A percentile compares a stretch with the other conserved stretches of the same genome.
Evolutionary conservation across 2,329 filamentous ascomycete genomes (phyloP).

Genomic region (Cryphonectria japonica): DNA sequence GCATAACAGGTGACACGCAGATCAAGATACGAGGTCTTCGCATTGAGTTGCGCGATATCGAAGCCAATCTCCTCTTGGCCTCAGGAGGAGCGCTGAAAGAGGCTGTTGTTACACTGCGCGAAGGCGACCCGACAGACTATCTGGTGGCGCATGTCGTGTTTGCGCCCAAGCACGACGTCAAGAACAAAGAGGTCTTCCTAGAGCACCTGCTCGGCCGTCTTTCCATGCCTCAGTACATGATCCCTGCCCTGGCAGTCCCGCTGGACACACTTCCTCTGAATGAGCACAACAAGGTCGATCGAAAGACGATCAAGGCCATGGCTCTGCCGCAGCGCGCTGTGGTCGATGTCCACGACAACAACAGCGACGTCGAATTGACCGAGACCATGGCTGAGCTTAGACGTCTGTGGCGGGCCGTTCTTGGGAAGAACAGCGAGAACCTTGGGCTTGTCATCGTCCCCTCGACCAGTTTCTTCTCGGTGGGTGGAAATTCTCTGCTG

Average conservation of each 20-base stretch:
- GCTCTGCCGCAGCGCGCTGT: conserved; percentile 32
- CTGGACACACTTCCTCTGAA: conserved; percentile 39
- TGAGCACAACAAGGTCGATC: conserved; percentile 40
- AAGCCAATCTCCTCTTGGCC: conserved; percentile 9
- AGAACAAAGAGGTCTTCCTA: conserved; percentile 20
- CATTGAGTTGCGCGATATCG: conserved; percentile 42
- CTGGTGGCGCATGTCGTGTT: conserved; percentile 22
- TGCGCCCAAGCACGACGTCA: neutral
- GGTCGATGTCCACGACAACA: conserved; percentile 16
- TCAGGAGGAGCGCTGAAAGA: neutral
- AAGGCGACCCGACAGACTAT: neutral
- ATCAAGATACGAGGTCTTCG: conserved; percentile 45
- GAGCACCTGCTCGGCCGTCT: conserved; percentile 29
- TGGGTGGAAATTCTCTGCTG: conserved; percentile 48
- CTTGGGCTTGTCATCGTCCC: conserved; percentile 26
- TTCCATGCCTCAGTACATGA: conserved; percentile 42
- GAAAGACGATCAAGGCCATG: conserved; percentile 34
- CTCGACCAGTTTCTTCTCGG: conserved; percentile 45
- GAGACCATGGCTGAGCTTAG: neutral
- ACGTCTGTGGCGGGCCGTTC: neutral
- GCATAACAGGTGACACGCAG: conserved; percentile 47
- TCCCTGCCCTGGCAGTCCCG: conserved; percentile 36
- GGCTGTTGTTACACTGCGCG: conserved; percentile 17
- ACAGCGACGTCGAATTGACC: neutral
- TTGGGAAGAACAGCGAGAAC: neutral